Evolutionary conservation across 208 protist genomes (phyloP).

Genomic region (Wallacemonas rigidus): DNA sequence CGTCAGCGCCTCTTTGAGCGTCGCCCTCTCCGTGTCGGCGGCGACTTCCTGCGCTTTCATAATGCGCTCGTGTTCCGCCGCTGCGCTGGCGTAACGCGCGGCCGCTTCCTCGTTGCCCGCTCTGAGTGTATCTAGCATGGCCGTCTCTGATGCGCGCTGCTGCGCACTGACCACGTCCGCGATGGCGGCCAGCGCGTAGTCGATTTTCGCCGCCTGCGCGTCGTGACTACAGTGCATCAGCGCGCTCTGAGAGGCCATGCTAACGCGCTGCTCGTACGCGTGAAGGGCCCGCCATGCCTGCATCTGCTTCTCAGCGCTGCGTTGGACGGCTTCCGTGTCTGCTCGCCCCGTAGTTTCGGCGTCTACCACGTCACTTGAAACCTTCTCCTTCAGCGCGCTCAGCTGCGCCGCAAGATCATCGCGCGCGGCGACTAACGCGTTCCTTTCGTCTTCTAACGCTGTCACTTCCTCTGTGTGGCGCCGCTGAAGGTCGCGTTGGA

Average conservation of each 20-base stretch:
- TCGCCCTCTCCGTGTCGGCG: background rate
- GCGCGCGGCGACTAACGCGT: background rate
- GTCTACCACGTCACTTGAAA: background rate
- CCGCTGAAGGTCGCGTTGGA: background rate
- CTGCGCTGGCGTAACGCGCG: background rate
- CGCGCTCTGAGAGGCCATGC: background rate
- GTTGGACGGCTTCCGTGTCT: background rate
- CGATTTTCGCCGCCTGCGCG: too few species aligned
- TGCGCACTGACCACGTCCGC: background rate
- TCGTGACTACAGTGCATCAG: background rate
- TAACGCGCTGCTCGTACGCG: background rate
- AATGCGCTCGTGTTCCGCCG: background rate
- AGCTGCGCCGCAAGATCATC: background rate
- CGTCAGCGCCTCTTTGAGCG: background rate
- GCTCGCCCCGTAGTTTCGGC: background rate
- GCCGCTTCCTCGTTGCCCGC: background rate
- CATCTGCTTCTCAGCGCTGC: background rate
- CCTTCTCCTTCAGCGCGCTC: background rate
- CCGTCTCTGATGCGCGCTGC: background rate
- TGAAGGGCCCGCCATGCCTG: background rate
- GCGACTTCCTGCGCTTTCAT: background rate
- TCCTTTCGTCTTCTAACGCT: slow-evolving; percentile 13
- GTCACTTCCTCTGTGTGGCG: slow-evolving; percentile 14
- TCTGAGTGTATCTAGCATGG: background rate
- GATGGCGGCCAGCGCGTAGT: background rate